Evolutionary conservation across 225 moss, liverwort and hornwort genomes (phyloP), one percentile per base, ranked within the genome.

Genomic region (Rhytidiadelphus loreus): DNA sequence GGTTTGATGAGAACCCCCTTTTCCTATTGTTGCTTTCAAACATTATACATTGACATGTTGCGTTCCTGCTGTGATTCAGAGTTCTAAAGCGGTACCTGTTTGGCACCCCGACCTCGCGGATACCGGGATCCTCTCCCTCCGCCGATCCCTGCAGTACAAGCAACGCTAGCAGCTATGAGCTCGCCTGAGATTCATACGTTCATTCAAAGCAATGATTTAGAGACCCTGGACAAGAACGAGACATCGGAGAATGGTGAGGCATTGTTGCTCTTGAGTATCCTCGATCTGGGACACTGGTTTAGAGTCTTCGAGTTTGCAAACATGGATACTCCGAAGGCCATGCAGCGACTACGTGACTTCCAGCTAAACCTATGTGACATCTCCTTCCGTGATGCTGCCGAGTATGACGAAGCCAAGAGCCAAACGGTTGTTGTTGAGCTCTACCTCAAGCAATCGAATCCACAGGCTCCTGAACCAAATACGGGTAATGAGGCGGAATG

Each of bases 401-500:
- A 68, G 18, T 68, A 68, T n/a, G 68, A 68, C 13, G 18, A n/a
- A 9, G 68, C 68, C 2, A 5, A n/a, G 4, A 19, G 68, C 1
- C 19, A 68, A 12, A n/a, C 68, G n/a, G n/a, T n/a, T n/a, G n/a
- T n/a, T n/a, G n/a, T 68, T 14, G 68, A 68, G 15, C 19, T n/a
- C 20, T 68, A 68, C 8, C 13, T 68, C 2, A 68, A n/a, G 6
- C n/a, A n/a, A 18, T n/a, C 5, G 4, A 62, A 62, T 7, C 62
- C 62, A 11, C 62, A 62, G 3, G 62, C 5, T 1, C 62, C 62
- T 1, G 15, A 29, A 2, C 7, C 26, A 12, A 62, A 29, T 8
- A 11, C 12, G 13, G 29, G 62, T 2, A 0, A 7, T 3, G 13
- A 26, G 0, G 1, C 62, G 29, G 16, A 4, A 14, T 62, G 16